These are phyloP conservation scores for Plasmodium yoelii DNA, from an alignment of 169 alveolate genomes.

Conservation along the genomic window DNA sequence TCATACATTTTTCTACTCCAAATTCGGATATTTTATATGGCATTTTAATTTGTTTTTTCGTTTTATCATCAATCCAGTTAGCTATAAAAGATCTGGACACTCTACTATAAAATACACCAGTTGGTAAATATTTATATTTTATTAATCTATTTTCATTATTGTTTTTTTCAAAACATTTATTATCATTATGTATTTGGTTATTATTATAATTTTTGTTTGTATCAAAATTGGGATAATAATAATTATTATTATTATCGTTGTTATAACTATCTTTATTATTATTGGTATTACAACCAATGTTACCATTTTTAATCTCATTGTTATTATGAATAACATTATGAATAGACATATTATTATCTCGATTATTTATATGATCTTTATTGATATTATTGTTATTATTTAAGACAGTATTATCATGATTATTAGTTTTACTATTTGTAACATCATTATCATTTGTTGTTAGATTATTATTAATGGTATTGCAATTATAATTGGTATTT, in stretches of 20 bases:
- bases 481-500: background rate
- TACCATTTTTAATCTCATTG: too few relatives aligned
- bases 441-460: background rate
- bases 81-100: conserved; percentile 72
- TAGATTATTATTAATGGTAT: background rate
- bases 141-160: conserved; percentile 25
- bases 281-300: background rate
- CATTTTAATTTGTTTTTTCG: conserved; percentile 67
- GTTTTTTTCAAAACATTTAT: conserved; percentile 12
- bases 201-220: background rate
- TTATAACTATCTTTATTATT: conserved; percentile 6
- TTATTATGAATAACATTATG: too few relatives aligned
- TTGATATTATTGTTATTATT: too few relatives aligned
- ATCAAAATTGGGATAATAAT: background rate
- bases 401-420: background rate
- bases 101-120: conserved; percentile 72
- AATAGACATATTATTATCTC: too few relatives aligned
- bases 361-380: too few relatives aligned
- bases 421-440: background rate
- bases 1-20: conserved; percentile 73
- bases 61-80: conserved; percentile 71
- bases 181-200: background rate
- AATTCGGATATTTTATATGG: conserved; percentile 74
- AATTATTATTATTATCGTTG: conserved; percentile 6
- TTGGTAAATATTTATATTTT: conserved; percentile 63